phyloP scores from a whole-genome alignment of 1,139 yeast genomes.

The Eremothecium gossypii region DNA sequence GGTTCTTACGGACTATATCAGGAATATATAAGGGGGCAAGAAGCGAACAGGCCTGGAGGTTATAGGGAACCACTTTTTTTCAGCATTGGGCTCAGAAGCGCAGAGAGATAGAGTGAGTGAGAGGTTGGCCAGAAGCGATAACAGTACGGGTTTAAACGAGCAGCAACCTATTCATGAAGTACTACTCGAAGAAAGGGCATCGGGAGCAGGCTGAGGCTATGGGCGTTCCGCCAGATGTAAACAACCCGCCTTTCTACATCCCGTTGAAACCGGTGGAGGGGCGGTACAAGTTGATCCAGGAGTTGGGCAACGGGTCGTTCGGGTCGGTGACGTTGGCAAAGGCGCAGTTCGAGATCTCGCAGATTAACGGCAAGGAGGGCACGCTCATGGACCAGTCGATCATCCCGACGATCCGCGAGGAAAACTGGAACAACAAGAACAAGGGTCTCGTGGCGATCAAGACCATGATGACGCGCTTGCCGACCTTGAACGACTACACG shows the following conservation, averaged over 20 bases:
- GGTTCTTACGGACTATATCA: background rate
- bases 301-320: conserved; percentile 70
- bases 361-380: conserved; percentile 21
- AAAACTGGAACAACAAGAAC: conserved; percentile 28
- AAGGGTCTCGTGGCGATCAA: conserved; percentile 70
- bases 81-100: conserved; percentile 1
- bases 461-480: conserved; percentile 53
- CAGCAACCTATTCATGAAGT: conserved; percentile 1
- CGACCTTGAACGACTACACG: conserved; percentile 46
- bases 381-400: conserved; percentile 41
- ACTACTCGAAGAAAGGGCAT: conserved; percentile 4
- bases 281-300: conserved; percentile 43
- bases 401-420: conserved; percentile 15
- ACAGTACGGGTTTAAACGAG: conserved; percentile 1
- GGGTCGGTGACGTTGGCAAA: conserved; percentile 65
- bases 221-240: conserved; percentile 30
- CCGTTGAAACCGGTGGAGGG: conserved; percentile 37
- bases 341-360: conserved; percentile 9
- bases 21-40: conserved; percentile 3
- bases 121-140: background rate
- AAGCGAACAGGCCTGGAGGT: conserved; percentile 1
- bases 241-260: conserved; percentile 32
- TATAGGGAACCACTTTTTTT: background rate
- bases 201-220: conserved; percentile 4
- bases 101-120: conserved; percentile 1